These are phyloP conservation scores for Nyssa sinensis DNA, from an alignment of 148 eudicot genomes.

Conservation along the genomic window DNA sequence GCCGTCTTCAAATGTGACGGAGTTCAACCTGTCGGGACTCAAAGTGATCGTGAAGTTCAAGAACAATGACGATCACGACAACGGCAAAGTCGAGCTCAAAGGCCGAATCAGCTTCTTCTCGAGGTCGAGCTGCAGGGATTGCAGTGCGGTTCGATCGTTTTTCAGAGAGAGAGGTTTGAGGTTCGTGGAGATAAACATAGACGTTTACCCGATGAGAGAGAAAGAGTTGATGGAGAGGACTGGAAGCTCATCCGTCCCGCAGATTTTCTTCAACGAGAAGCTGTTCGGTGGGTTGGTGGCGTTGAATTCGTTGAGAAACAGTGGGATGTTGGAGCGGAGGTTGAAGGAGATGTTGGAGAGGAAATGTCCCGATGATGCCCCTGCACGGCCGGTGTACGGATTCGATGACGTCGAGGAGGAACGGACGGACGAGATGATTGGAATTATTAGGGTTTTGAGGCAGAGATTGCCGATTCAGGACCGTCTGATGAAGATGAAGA, in stretches of 20 bases:
- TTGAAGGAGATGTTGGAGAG: conserved; percentile 56
- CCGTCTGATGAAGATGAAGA: conserved; percentile 72
- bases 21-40: conserved; percentile 65
- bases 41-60: conserved; percentile 62
- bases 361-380: conserved; percentile 81
- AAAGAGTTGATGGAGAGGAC: conserved; percentile 63
- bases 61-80: conserved; percentile 1
- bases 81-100: conserved; percentile 23
- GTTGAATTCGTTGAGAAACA: conserved; percentile 66
- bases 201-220: conserved; percentile 68
- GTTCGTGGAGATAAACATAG: conserved; percentile 81
- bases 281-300: conserved; percentile 82
- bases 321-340: conserved; percentile 55
- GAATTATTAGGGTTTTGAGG: conserved; percentile 59
- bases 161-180: conserved; percentile 54
- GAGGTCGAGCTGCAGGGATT: conserved; percentile 82
- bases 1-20: conserved; percentile 44
- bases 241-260: conserved; percentile 65
- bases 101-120: conserved; percentile 88
- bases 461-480: conserved; percentile 77
- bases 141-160: conserved; percentile 69
- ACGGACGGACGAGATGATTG: conserved; percentile 57
- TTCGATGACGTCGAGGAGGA: conserved; percentile 66
- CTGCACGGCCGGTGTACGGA: conserved; percentile 72
- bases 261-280: conserved; percentile 84